Base-by-base conservation (phyloP, 139 green algal genomes). In the Chlamydomonas sphaeroides region DNA sequence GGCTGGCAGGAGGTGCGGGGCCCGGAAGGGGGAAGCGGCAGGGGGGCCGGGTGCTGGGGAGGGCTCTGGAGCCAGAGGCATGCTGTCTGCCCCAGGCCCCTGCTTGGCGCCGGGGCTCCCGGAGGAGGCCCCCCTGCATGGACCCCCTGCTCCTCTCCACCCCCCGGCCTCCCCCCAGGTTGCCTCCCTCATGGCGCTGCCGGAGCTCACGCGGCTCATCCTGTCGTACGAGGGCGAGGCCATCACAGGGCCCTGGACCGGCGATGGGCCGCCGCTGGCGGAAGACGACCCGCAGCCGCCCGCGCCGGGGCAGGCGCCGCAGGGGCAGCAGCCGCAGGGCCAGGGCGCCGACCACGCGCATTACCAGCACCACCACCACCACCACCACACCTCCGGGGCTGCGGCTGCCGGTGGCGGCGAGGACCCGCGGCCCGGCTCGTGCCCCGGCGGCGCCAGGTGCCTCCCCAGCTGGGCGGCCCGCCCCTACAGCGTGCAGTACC, bases 171-270 rank as follows among this genome's bases (percentile, higher is more conserved):
- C 3, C 41, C 28, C 41, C 30, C 72, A 80, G 72, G 56, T 71
- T 59, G 7, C 48, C 8, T 45, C n/a, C 1, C 75, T 82, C n/a
- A 63, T 82, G 75, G 5, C 23, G 5, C 75, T 82, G 23, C 75
- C 75, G 1, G 42, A 82, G 42, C 75, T 82, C n/a, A 82, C 75
- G 2, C 75, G 75, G 62, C 75, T 82, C 23, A 39, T 82, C 8
- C 62, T 82, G 1, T 73, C 62, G 42, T 82, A 82, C 45, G 75
- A 82, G 45, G 75, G 75, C 25, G 75, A 82, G 42, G n/a, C 75
- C 42, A 63, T 72, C 32, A 49, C 42, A 5, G 75, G 75, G 15
- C 75, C 75, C 1, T 82, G 62, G 62, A 42, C 65, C 8, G 75
- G 75, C 20, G 75, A 82, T 14, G 75, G 75, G 0, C 75, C 75